A percentile compares a stretch with the other conserved stretches of the same genome.
These are phyloP conservation scores for Pichiaceae sp. DNA, from an alignment of 1,139 yeast genomes.

Conservation along the genomic window DNA sequence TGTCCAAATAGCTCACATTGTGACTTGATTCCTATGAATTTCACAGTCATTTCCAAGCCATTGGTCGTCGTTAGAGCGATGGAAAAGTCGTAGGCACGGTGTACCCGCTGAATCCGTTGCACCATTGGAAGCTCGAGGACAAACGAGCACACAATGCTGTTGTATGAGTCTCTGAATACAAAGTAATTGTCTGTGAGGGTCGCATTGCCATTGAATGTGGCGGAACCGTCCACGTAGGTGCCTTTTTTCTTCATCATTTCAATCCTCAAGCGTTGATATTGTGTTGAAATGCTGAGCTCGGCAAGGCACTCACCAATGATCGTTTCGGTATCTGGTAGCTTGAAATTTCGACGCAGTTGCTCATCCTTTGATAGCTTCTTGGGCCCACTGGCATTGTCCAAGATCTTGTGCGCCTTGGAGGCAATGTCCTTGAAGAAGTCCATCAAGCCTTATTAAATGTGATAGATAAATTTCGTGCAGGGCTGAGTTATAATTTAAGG, in stretches of 20 bases:
- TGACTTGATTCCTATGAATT: conserved; percentile 71
- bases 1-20: conserved; percentile 78
- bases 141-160: conserved; percentile 60
- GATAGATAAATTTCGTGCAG: too few relatives aligned
- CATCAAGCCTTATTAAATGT: too few relatives aligned
- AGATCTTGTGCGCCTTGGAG: conserved; percentile 25
- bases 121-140: conserved; percentile 69
- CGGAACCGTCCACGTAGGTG: conserved; percentile 16
- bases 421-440: conserved; percentile 35
- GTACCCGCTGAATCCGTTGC: conserved; percentile 79
- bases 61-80: conserved; percentile 64
- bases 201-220: conserved; percentile 48
- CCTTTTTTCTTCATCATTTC: conserved; percentile 6
- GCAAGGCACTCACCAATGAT: conserved; percentile 63
- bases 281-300: conserved; percentile 49
- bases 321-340: conserved; percentile 63
- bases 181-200: conserved; percentile 68
- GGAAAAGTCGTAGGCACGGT: conserved; percentile 73
- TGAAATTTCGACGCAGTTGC: conserved; percentile 54
- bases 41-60: conserved; percentile 54
- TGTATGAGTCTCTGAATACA: conserved; percentile 65
- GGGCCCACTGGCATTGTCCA: conserved; percentile 23
- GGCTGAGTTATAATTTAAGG: too few relatives aligned
- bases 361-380: conserved; percentile 52
- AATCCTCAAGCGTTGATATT: conserved; percentile 17